Evolutionary conservation across 2,329 filamentous ascomycete species (phyloP), one percentile per base, ranked within the genome.

Genomic region (Colletotrichum paranaense): DNA sequence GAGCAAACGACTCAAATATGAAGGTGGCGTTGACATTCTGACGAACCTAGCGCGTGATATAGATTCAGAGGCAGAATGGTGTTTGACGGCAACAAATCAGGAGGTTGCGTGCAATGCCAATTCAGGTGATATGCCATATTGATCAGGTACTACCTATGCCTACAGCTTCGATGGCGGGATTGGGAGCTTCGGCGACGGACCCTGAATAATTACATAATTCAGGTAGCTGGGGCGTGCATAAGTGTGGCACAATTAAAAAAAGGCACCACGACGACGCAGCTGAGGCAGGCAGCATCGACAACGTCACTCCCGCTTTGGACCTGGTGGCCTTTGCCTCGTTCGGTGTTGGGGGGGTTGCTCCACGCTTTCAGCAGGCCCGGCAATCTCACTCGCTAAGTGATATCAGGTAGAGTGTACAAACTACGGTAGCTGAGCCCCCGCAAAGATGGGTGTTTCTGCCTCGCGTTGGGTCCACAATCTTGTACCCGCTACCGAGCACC

Each of bases 271-370:
- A 53, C 53, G 22, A 49, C 49, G 38, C 62, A 60, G 62, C 67
- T 42, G 32, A 57, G 56, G 77, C 78, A 80, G 79, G 79, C 80
- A 81, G 78, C 80, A 80, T 81, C 78, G 79, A 80, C 78, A 81
- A 80, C 80, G 80, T 81, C 80, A 81, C 80, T 80, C 66, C 62
- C 58, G 60, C 68, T 53, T 74, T 24, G 62, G 56, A 59, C 69
- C 59, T 52, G 69, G 60, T 65, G 67, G 26, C 66, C 58, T 68
- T 64, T 35, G 52, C 35, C 57, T 60, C 67, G 52, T 53, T 59
- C 55, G 49, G 65, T 60, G 55, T 62, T 72, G 42, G 56, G 38
- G 52, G 38, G 32, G 30, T 26, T 46, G 67, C 38, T 65, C 70
- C 38, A 72, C 38, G 66, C 59, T 69, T 28, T 38, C 46, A 69